Percentiles rank a stretch among this genome's conserved stretches.
These are phyloP conservation scores for Aspergillus tubingensis DNA, from an alignment of 2,329 filamentous ascomycete species.

Conservation along the genomic window DNA sequence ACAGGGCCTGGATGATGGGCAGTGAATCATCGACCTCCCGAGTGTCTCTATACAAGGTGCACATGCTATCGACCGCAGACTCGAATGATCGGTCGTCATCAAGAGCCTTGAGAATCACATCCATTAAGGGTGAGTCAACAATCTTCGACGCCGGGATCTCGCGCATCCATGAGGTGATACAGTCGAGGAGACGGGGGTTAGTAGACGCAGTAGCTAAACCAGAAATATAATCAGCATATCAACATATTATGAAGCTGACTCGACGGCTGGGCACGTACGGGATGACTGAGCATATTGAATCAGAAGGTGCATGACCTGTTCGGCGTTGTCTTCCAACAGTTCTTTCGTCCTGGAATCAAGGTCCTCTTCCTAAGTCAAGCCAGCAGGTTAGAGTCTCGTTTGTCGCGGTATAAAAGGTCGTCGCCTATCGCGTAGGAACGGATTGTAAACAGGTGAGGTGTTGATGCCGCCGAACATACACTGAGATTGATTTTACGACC, in stretches of 20 bases:
- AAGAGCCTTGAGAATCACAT: constrained; percentile 76
- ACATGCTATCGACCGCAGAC: constrained; percentile 87
- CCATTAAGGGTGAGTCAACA: constrained; percentile 80
- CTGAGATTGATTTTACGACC: constrained; percentile 98
- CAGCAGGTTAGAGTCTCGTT: constrained; percentile 52
- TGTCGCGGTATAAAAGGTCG: constrained; percentile 14
- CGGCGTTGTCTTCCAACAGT: constrained; percentile 85
- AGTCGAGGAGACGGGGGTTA: constrained; percentile 89
- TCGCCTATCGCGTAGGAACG: constrained; percentile 39
- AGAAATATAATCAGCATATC: constrained; percentile 21
- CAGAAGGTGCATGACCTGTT: constrained; percentile 81
- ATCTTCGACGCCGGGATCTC: constrained; percentile 85
- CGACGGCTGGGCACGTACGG: constrained; percentile 53
- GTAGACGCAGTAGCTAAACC: constrained; percentile 69
- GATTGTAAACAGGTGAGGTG: constrained; percentile 43
- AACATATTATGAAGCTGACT: background rate
- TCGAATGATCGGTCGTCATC: constrained; percentile 77
- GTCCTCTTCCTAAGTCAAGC: constrained; percentile 81
- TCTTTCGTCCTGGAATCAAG: constrained; percentile 81
- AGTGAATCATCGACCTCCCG: constrained; percentile 89
- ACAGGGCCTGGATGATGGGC: constrained; percentile 76
- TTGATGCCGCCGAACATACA: constrained; percentile 71
- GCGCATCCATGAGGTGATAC: constrained; percentile 93
- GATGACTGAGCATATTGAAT: constrained; percentile 91
- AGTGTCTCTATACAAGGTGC: constrained; percentile 88